phyloP scores from a whole-genome alignment of 228 moss, liverwort and hornwort species.

The Sphagnum fallax region DNA sequence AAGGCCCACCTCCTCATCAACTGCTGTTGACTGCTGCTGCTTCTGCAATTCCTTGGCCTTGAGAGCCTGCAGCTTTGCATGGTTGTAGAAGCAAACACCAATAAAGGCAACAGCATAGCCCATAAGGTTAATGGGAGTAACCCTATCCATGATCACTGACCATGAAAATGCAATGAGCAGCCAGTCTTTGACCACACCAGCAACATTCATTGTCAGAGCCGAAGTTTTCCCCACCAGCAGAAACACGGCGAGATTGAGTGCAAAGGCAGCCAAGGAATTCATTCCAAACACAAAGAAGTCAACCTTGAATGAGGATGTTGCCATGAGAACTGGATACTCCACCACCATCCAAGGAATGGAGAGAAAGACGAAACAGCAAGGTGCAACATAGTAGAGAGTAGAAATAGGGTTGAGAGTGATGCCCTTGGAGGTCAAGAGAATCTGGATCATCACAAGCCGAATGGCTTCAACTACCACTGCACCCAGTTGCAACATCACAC shows the following conservation, averaged over 20 bases:
- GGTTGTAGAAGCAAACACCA: conserved; percentile 54
- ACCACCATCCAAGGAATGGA: conserved; percentile 45
- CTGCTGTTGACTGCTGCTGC: conserved; percentile 21
- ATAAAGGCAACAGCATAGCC: conserved; percentile 50
- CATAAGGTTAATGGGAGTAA: conserved; percentile 44
- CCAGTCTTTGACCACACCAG: conserved; percentile 63
- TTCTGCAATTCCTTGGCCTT: conserved; percentile 44
- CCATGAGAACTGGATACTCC: conserved; percentile 32
- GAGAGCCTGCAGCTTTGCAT: conserved; percentile 43
- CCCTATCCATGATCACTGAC: conserved; percentile 50
- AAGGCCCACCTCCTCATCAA: conserved; percentile 39
- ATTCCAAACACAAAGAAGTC: conserved; percentile 48
- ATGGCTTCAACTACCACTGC: conserved; percentile 52
- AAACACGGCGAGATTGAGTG: conserved; percentile 53
- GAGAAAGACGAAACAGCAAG: conserved; percentile 53
- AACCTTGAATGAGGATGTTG: conserved; percentile 17
- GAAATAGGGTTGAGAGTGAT: conserved; percentile 59
- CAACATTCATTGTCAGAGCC: conserved; percentile 61
- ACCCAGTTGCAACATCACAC: conserved; percentile 47
- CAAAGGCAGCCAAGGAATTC: conserved; percentile 47
- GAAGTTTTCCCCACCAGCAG: conserved; percentile 60
- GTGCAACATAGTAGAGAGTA: conserved; percentile 50
- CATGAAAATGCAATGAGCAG: conserved; percentile 56
- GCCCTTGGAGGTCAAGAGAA: conserved; percentile 54
- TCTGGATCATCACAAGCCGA: conserved; percentile 46